Evolutionary conservation across 1,284 basidiomycete genomes (phyloP).

Genomic region (Tilletiaria anomala): DNA sequence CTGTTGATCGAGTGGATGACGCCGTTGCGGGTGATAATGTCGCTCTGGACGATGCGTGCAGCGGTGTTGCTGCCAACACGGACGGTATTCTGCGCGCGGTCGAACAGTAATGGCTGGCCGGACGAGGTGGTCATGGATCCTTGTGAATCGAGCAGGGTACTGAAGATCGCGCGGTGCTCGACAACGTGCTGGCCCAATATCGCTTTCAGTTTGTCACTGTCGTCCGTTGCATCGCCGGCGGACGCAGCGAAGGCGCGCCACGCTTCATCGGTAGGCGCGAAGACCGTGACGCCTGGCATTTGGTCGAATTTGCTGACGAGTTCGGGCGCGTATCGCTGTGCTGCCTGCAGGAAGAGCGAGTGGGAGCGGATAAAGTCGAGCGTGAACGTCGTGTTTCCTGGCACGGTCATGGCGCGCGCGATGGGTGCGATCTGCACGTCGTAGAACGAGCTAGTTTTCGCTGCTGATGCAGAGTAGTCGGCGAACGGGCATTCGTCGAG

Average conservation of each 20-base stretch:
- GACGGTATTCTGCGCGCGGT: neutral
- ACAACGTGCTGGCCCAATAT: neutral
- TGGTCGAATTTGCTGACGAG: neutral
- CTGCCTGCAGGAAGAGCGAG: neutral
- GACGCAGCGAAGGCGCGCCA: too few species aligned
- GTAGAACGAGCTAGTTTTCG: too few species aligned
- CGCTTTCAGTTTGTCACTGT: neutral
- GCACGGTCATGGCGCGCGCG: neutral
- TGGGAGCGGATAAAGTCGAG: neutral
- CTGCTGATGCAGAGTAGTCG: too few species aligned
- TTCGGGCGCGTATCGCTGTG: neutral
- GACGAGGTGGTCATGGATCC: neutral
- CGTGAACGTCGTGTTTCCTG: neutral
- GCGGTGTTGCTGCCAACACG: neutral
- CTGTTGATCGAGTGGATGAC: neutral
- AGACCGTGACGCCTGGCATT: neutral
- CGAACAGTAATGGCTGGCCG: neutral
- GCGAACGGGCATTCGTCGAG: too few species aligned
- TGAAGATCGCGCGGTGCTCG: neutral
- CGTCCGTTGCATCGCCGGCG: neutral
- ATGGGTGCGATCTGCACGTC: neutral
- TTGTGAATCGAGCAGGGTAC: neutral
- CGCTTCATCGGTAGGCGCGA: neutral
- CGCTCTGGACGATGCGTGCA: neutral
- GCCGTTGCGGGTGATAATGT: neutral